Evolutionary conservation across 495 filamentous ascomycete species (phyloP).

Genomic region (Opeltia flavorubescens): DNA sequence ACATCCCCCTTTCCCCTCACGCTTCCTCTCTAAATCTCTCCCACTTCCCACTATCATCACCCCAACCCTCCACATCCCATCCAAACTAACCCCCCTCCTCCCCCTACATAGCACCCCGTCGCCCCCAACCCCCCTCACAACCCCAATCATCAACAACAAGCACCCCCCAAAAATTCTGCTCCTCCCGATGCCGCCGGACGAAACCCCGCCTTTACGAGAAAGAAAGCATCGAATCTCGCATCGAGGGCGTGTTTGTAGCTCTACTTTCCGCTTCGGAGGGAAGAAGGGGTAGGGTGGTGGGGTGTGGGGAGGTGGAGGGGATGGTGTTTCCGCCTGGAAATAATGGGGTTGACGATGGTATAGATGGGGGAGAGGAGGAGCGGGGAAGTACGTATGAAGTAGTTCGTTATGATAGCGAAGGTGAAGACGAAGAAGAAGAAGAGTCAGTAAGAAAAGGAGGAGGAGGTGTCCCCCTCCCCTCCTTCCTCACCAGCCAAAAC

Average conservation of each 20-base stretch:
- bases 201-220: conserved; percentile 5
- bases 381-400: too few relatives aligned
- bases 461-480: not conserved
- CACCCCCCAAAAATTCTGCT: conserved; percentile 15
- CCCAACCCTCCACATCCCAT: too few relatives aligned
- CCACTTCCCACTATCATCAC: too few relatives aligned
- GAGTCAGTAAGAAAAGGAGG: too few relatives aligned
- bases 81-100: too few relatives aligned
- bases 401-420: too few relatives aligned
- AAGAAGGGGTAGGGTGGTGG: conserved; percentile 2
- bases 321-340: conserved; percentile 16
- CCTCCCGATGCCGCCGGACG: conserved; percentile 9
- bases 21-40: too few relatives aligned
- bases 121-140: not conserved
- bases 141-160: conserved; percentile 8
- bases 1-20: too few relatives aligned
- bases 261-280: not conserved
- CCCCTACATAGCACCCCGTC: not conserved
- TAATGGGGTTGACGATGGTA: conserved; percentile 4
- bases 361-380: not conserved
- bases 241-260: conserved; percentile 9
- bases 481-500: conserved; percentile 14
- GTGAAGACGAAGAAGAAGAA: too few relatives aligned
- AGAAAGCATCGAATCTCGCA: conserved; percentile 5
- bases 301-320: conserved; percentile 10